Evolutionary conservation across 495 filamentous ascomycete genomes (phyloP).

Genomic region (Xylaria acuta): DNA sequence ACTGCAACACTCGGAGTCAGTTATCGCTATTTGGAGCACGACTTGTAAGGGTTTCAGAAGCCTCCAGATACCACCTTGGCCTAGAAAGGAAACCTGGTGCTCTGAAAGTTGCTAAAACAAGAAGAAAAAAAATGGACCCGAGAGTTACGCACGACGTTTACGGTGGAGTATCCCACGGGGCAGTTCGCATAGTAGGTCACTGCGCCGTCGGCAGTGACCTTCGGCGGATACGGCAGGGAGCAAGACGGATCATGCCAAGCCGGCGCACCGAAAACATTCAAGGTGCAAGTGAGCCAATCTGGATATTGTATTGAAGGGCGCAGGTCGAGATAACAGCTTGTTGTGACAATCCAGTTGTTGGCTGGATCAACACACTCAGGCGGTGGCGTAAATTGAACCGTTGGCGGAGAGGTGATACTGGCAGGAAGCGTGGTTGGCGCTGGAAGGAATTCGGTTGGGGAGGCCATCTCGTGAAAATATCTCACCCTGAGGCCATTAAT

Average conservation of each 20-base stretch:
- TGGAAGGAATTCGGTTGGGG: background rate
- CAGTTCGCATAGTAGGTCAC: background rate
- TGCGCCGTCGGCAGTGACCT: background rate
- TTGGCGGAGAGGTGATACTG: slow-evolving; percentile 13
- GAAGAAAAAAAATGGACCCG: background rate
- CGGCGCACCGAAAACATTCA: slow-evolving; percentile 6
- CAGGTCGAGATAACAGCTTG: slow-evolving; percentile 13
- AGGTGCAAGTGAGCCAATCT: slow-evolving; percentile 14
- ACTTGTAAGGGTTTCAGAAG: too few species aligned
- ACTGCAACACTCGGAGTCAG: background rate
- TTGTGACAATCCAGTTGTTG: slow-evolving; percentile 17
- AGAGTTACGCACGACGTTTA: background rate
- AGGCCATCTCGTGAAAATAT: background rate
- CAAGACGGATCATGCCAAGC: slow-evolving; percentile 11
- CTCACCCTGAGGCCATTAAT: background rate
- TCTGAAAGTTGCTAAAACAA: background rate
- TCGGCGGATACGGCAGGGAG: background rate
- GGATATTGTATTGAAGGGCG: background rate
- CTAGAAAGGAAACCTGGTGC: too few species aligned
- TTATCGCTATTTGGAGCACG: too few species aligned
- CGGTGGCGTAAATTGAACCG: slow-evolving; percentile 6
- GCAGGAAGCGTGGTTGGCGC: background rate
- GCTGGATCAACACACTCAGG: slow-evolving; percentile 3
- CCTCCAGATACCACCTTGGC: too few species aligned
- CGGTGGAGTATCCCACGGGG: background rate